These are phyloP conservation scores for Poronia punctata DNA, from an alignment of 495 filamentous ascomycete genomes.

Conservation along the genomic window DNA sequence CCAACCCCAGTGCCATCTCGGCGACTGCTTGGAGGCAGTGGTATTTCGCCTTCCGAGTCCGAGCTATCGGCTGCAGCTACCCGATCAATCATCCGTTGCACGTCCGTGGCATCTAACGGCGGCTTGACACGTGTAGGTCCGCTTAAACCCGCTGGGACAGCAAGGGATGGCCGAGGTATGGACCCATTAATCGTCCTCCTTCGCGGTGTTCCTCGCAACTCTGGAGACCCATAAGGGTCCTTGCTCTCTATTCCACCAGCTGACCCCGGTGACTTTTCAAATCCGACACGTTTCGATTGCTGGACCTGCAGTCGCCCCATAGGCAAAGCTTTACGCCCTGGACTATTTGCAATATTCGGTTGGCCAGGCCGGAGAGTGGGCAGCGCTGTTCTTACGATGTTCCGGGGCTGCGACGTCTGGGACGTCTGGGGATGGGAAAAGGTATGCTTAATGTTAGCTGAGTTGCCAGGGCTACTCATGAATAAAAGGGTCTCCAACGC, in stretches of 20 bases:
- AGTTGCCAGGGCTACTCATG: conserved; percentile 80
- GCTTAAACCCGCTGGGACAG: conserved; percentile 32
- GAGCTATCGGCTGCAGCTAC: conserved; percentile 36
- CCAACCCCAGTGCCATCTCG: conserved; percentile 19
- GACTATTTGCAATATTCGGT: conserved; percentile 12
- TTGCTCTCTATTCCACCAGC: conserved; percentile 37
- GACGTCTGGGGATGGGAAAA: conserved; percentile 31
- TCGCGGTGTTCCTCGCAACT: conserved; percentile 33
- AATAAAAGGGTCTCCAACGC: conserved; percentile 82
- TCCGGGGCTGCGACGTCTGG: conserved; percentile 16
- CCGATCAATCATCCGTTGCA: conserved; percentile 41
- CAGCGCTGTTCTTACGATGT: conserved; percentile 28
- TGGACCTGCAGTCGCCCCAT: conserved; percentile 32
- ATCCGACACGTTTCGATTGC: conserved; percentile 38
- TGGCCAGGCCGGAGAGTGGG: conserved; percentile 28
- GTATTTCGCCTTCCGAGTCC: conserved; percentile 44
- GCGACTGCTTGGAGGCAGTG: conserved; percentile 27
- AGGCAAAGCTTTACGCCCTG: conserved; percentile 38
- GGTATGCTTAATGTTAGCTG: conserved; percentile 47
- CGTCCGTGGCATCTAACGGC: conserved; percentile 34
- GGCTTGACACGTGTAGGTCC: conserved; percentile 28
- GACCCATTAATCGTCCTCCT: conserved; percentile 30
- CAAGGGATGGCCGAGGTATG: conserved; percentile 25
- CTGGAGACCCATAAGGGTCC: conserved; percentile 29
- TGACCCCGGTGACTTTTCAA: conserved; percentile 35